Percentiles rank a stretch among this genome's conserved stretches.
These are phyloP conservation scores for Eucalyptus fibrosa DNA, from an alignment of 345 rosid species.

Conservation along the genomic window DNA sequence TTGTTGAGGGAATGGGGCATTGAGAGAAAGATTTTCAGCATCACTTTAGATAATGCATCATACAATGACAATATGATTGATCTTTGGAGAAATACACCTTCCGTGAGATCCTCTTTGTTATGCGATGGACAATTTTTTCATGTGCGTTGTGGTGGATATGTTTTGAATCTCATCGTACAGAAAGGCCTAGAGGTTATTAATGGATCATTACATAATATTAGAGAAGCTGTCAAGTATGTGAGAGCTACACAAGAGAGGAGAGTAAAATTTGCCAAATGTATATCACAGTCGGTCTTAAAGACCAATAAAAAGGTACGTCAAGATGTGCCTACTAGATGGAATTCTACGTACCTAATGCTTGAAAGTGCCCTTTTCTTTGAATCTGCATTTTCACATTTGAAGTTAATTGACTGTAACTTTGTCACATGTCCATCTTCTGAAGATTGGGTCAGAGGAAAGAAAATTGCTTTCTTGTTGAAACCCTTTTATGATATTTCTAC, in stretches of 20 bases:
- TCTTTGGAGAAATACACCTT: background rate
- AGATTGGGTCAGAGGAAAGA: background rate
- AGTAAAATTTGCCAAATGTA: background rate
- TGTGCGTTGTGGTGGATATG: background rate
- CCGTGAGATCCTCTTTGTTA: background rate
- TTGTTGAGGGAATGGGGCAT: background rate
- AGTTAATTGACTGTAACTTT: background rate
- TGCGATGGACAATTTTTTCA: background rate
- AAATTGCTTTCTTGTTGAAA: background rate
- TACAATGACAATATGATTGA: background rate
- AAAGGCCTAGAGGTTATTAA: background rate
- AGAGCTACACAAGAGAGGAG: background rate
- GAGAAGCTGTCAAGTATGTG: background rate
- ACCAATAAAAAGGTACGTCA: background rate
- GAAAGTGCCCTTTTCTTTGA: background rate
- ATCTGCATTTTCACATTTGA: background rate
- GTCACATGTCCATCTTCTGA: background rate
- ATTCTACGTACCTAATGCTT: background rate
- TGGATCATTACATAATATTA: background rate
- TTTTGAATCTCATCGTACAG: background rate
- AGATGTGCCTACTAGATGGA: background rate
- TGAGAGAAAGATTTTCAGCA: background rate
- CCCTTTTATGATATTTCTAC: background rate
- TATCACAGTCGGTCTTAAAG: background rate
- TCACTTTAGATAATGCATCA: background rate